phyloP scores from a whole-genome alignment of 371 early-diverging fungal genomes.

The Chytridium lagenaria region DNA sequence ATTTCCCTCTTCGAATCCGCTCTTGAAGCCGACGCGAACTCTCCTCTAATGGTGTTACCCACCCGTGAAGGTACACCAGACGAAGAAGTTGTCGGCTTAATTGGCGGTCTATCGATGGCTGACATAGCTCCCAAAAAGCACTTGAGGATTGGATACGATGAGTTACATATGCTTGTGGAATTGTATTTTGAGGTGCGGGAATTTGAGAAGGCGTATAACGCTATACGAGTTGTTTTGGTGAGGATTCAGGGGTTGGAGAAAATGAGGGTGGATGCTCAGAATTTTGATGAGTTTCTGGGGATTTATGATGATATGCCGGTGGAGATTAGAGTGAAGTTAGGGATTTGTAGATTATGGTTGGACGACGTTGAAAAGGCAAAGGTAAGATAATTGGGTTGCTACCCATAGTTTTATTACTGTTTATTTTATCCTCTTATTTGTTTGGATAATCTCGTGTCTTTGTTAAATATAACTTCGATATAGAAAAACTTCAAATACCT shows the following conservation, averaged over 20 bases:
- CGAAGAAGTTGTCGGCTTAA: constrained; percentile 25
- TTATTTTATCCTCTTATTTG: too few species aligned
- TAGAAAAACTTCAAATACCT: constrained; percentile 70
- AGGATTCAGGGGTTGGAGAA: constrained; percentile 46
- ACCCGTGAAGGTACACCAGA: constrained; percentile 29
- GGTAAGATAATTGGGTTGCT: constrained; percentile 46
- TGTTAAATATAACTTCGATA: not conserved
- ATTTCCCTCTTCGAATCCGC: constrained; percentile 47
- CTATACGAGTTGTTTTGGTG: constrained; percentile 74
- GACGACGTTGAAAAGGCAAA: constrained; percentile 71
- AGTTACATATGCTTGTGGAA: constrained; percentile 84
- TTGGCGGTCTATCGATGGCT: constrained; percentile 7
- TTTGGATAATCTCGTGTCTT: not conserved
- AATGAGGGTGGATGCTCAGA: not conserved
- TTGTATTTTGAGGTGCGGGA: constrained; percentile 79
- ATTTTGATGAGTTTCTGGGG: constrained; percentile 20
- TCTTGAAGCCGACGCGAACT: constrained; percentile 42
- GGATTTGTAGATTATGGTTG: constrained; percentile 77
- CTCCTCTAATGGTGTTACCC: constrained; percentile 28
- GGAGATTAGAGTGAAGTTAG: constrained; percentile 84
- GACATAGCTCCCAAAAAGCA: not conserved
- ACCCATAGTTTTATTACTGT: not conserved
- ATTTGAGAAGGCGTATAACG: constrained; percentile 69
- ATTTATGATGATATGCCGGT: constrained; percentile 64
- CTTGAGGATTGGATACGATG: constrained; percentile 66